phyloP scores from a whole-genome alignment of 2,329 filamentous ascomycete genomes.

The Alternaria novae-zelandiae region DNA sequence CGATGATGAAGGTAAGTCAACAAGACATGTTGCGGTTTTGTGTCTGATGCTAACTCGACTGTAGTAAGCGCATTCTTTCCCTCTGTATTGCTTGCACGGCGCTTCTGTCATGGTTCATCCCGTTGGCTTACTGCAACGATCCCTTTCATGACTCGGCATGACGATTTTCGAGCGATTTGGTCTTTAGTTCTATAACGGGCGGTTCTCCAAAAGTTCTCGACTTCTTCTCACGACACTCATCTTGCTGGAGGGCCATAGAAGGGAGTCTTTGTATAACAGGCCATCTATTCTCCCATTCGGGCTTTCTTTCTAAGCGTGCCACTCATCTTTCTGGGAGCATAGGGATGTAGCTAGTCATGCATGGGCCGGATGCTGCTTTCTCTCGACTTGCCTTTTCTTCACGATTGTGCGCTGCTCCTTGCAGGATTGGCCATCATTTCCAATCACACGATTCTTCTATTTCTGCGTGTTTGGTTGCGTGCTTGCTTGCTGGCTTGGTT shows the following conservation, averaged over 20 bases:
- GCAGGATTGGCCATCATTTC: constrained; percentile 46
- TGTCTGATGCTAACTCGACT: constrained; percentile 18
- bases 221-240: constrained; percentile 46
- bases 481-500: constrained; percentile 35
- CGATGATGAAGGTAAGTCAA: constrained; percentile 68
- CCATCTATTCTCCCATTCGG: constrained; percentile 39
- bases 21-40: neutral
- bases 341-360: constrained; percentile 47
- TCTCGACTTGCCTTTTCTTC: constrained; percentile 39
- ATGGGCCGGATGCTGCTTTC: constrained; percentile 40
- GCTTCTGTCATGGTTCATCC: constrained; percentile 41
- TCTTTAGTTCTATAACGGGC: constrained; percentile 42
- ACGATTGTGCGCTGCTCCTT: constrained; percentile 33
- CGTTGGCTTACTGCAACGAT: constrained; percentile 47
- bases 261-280: constrained; percentile 49
- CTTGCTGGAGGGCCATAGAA: constrained; percentile 43
- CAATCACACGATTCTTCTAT: constrained; percentile 42
- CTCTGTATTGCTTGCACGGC: constrained; percentile 44
- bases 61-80: constrained; percentile 49
- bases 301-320: constrained; percentile 40
- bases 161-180: constrained; percentile 48
- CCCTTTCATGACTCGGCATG: constrained; percentile 46
- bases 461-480: constrained; percentile 33
- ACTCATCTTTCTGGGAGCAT: constrained; percentile 36
- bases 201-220: constrained; percentile 49